Evolutionary conservation across 2,329 filamentous ascomycete genomes (phyloP), one percentile per base, ranked within the genome.

Genomic region (Alternaria gansuensis): DNA sequence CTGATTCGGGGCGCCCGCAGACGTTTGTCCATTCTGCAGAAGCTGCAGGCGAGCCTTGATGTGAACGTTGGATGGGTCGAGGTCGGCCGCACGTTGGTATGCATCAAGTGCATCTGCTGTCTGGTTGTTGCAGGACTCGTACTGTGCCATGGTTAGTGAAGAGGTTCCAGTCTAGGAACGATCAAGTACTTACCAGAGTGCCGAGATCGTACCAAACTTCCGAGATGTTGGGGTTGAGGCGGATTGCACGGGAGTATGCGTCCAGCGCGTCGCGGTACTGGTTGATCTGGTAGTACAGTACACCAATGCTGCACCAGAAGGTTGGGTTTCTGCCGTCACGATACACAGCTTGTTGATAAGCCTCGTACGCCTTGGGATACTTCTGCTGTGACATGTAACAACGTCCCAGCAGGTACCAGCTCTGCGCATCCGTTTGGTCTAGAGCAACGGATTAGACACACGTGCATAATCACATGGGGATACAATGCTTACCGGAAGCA

Each of bases 351-450:
- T 99, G 95, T 77, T 99, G 95, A 78, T 98, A 98, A 5, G 95
- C 94, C 76, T 99, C 95, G 72, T 98, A 98, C 0, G 95, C 95
- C 78, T 98, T 98, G 72, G 94, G 94, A 72, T 98, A 98, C 78
- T 98, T 98, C 78, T 97, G 92, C 80, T 97, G 94, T 66, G 94
- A 96, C 95, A 99, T 98, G 83, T 98, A 99, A 82, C 95, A 98
- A 69, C 95, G 89, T 41, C 95, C 95, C 51, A 99, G 88, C 28
- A 99, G 86, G 79, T 99, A 99, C 95, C 95, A 99, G 81, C 94
- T 98, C 80, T 98, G 95, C 24, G 95, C 93, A 79, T 98, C 95
- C 65, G 85, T 90, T 79, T 96, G 93, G 74, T 99, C 94, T 94
- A 77, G 41, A 54, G 31, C 57, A 49, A 59, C 40, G 34, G 44